A percentile compares a stretch with the other conserved stretches of the same genome.
Conservation (phyloP, 495 filamentous ascomycete species). For the Xylaria castorea region DNA sequence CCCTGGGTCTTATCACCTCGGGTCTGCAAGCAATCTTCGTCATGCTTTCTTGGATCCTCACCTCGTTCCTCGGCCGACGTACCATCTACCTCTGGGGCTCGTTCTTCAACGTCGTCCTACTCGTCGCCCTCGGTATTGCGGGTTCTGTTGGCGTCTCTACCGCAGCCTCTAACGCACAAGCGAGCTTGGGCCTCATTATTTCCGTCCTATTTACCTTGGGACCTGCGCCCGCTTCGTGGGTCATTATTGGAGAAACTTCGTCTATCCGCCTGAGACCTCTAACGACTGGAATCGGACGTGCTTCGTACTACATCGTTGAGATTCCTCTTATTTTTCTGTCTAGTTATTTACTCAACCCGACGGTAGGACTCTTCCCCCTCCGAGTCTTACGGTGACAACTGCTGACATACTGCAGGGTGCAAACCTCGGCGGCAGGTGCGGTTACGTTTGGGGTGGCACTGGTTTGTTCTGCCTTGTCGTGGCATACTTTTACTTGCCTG, state of each 20-base stretch:
- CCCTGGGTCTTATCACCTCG: slow-evolving; percentile 57
- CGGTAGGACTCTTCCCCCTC: slow-evolving; percentile 24
- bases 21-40: slow-evolving; percentile 58
- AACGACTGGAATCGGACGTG: slow-evolving; percentile 64
- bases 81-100: slow-evolving; percentile 56
- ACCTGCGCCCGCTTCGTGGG: slow-evolving; percentile 61
- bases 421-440: slow-evolving; percentile 59
- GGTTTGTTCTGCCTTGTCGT: slow-evolving; percentile 40
- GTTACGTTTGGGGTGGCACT: slow-evolving; percentile 50
- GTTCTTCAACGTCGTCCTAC: slow-evolving; percentile 46
- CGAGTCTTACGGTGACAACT: slow-evolving; percentile 25
- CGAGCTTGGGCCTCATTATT: slow-evolving; percentile 62
- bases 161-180: slow-evolving; percentile 53
- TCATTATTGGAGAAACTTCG: slow-evolving; percentile 65
- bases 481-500: slow-evolving; percentile 45
- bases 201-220: slow-evolving; percentile 61
- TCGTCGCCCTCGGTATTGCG: slow-evolving; percentile 55
- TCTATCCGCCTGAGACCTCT: slow-evolving; percentile 62
- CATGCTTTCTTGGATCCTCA: slow-evolving; percentile 61
- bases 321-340: slow-evolving; percentile 62
- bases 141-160: slow-evolving; percentile 46
- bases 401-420: slow-evolving; percentile 41
- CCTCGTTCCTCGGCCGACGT: slow-evolving; percentile 53
- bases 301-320: slow-evolving; percentile 58
- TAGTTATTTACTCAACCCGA: slow-evolving; percentile 57